A percentile compares a stretch with the other conserved stretches of the same genome.
phyloP scores from a whole-genome alignment of 2,329 filamentous ascomycete genomes.

The Fusarium piperis region DNA sequence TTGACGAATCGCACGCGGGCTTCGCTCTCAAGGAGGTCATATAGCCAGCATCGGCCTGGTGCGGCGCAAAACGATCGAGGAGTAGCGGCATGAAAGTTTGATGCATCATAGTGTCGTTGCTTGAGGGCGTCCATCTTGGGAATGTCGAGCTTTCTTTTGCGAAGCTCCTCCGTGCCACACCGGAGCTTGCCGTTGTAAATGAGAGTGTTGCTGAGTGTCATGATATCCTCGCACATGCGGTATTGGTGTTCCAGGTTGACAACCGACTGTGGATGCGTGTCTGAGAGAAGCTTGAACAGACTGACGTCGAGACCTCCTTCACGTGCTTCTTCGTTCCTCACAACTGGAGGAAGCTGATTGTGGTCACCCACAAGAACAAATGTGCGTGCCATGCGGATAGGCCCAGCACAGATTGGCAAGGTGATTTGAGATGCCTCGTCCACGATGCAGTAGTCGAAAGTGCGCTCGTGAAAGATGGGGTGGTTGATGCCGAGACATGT shows the following conservation, averaged over 20 bases:
- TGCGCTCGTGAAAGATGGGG: constrained; percentile 84
- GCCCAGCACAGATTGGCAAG: constrained; percentile 90
- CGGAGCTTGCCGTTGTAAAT: constrained; percentile 93
- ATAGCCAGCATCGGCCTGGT: constrained; percentile 76
- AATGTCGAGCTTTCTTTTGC: constrained; percentile 73
- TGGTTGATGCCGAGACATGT: constrained; percentile 95
- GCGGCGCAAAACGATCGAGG: constrained; percentile 66
- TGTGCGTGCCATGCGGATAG: constrained; percentile 89
- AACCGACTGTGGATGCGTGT: constrained; percentile 86
- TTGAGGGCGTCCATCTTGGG: constrained; percentile 71
- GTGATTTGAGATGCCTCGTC: constrained; percentile 99
- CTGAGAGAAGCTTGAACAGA: constrained; percentile 92
- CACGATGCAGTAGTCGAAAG: constrained; percentile 98
- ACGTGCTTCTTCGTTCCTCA: constrained; percentile 89
- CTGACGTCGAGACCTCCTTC: constrained; percentile 90
- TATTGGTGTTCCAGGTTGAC: constrained; percentile 96
- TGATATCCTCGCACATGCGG: constrained; percentile 97
- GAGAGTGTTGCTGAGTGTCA: constrained; percentile 90
- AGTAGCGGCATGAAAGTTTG: constrained; percentile 53
- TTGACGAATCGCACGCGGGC: constrained; percentile 88
- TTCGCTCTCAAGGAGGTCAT: constrained; percentile 73
- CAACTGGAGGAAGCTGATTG: constrained; percentile 92
- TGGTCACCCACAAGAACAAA: constrained; percentile 98
- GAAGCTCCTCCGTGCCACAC: constrained; percentile 83
- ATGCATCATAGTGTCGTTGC: constrained; percentile 66